These are phyloP conservation scores for Aureobasidium uvarum DNA, from an alignment of 2,329 filamentous ascomycete species.

Conservation along the genomic window DNA sequence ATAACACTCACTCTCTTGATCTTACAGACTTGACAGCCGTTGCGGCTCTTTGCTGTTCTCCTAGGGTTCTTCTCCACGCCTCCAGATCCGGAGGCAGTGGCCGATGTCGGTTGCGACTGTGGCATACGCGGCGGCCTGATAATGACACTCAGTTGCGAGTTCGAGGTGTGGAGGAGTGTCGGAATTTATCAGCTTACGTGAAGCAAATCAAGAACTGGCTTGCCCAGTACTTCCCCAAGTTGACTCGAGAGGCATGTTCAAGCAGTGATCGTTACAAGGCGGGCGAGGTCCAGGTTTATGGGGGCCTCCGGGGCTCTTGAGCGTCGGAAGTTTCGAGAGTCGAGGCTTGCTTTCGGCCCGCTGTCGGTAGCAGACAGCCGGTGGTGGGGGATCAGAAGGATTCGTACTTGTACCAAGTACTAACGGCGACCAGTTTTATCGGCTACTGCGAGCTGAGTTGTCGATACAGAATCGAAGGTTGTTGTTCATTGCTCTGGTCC, in stretches of 20 bases:
- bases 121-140: constrained; percentile 12
- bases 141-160: neutral
- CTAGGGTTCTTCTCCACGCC: constrained; percentile 25
- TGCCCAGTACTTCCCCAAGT: neutral
- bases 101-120: constrained; percentile 8
- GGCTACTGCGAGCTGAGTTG: neutral
- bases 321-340: neutral
- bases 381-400: constrained; percentile 5
- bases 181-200: neutral
- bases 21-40: constrained; percentile 26
- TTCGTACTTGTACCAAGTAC: neutral
- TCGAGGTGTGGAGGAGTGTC: neutral
- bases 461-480: neutral
- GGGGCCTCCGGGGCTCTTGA: neutral
- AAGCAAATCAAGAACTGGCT: neutral
- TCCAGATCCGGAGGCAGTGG: constrained; percentile 20
- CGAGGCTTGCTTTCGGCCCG: constrained; percentile 15
- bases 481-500: neutral
- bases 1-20: constrained; percentile 19
- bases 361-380: constrained; percentile 6
- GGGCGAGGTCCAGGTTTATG: constrained; percentile 10
- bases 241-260: neutral
- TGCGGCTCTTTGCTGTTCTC: constrained; percentile 24
- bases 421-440: neutral
- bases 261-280: neutral